phyloP scores from a whole-genome alignment of 1,284 basidiomycete genomes.

The Thelephora terrestris region DNA sequence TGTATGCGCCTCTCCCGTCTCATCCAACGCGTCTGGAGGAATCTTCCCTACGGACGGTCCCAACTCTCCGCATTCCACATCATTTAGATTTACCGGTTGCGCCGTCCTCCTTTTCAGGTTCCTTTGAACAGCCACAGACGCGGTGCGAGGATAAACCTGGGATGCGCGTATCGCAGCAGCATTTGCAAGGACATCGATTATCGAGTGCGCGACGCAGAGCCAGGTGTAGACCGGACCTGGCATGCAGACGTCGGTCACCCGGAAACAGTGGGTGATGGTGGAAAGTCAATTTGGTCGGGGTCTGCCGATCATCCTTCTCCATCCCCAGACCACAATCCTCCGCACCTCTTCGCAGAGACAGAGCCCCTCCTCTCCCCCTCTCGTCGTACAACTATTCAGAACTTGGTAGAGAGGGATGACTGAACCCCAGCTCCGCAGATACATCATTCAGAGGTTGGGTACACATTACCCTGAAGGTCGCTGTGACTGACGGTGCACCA shows the following conservation, averaged over 20 bases:
- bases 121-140: conserved; percentile 2
- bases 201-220: conserved; percentile 52
- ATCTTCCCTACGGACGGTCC: background rate
- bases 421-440: no score
- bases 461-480: no score
- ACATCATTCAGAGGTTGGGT: no score
- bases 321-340: no score
- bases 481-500: conserved; percentile 16
- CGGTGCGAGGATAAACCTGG: conserved; percentile 28
- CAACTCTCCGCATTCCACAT: background rate
- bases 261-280: no score
- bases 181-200: conserved; percentile 48
- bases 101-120: background rate
- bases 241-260: conserved; percentile 33
- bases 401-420: no score
- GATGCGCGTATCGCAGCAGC: conserved; percentile 46
- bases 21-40: background rate
- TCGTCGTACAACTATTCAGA: no score
- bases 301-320: no score
- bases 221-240: conserved; percentile 61
- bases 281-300: no score
- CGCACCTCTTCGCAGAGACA: background rate
- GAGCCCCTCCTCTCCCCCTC: background rate
- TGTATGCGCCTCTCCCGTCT: no score
- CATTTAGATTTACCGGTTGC: conserved; percentile 1